Conservation (phyloP, 441 rosid genomes). For the Jatropha podagrica region DNA sequence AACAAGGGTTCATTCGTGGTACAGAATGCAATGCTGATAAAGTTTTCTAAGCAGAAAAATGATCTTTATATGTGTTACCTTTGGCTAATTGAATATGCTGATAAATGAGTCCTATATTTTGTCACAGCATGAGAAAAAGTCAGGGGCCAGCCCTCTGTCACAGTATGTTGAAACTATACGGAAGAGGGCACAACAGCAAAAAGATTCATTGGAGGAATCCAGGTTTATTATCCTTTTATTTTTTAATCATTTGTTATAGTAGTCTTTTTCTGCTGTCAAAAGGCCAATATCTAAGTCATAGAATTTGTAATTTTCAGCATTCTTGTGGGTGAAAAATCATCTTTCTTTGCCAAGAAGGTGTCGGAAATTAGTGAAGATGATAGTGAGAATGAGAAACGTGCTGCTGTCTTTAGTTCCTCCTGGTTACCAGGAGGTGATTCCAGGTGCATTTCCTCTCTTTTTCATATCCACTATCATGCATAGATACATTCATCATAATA, state of each 20-base stretch:
- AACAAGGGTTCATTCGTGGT: background rate
- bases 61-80: background rate
- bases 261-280: slow-evolving; percentile 8
- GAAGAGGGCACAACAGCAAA: slow-evolving; percentile 69
- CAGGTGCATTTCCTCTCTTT: slow-evolving; percentile 40
- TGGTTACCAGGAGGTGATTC: slow-evolving; percentile 78
- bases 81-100: background rate
- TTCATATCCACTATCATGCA: background rate
- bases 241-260: background rate
- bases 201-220: slow-evolving; percentile 70
- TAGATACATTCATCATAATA: background rate
- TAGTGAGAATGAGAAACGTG: slow-evolving; percentile 42
- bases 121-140: slow-evolving; percentile 60
- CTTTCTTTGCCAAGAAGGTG: slow-evolving; percentile 52
- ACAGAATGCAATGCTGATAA: background rate
- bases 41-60: background rate
- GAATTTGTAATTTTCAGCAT: slow-evolving; percentile 48
- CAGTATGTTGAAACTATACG: slow-evolving; percentile 49
- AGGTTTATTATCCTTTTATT: slow-evolving; percentile 39
- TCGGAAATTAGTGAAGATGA: slow-evolving; percentile 54
- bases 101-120: slow-evolving; percentile 14
- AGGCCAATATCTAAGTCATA: slow-evolving; percentile 10
- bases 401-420: slow-evolving; percentile 66
- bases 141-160: slow-evolving; percentile 70
- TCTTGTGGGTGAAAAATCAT: slow-evolving; percentile 73